phyloP scores from a whole-genome alignment of 1,284 basidiomycete species.

The Cystobasidium pallidum region DNA sequence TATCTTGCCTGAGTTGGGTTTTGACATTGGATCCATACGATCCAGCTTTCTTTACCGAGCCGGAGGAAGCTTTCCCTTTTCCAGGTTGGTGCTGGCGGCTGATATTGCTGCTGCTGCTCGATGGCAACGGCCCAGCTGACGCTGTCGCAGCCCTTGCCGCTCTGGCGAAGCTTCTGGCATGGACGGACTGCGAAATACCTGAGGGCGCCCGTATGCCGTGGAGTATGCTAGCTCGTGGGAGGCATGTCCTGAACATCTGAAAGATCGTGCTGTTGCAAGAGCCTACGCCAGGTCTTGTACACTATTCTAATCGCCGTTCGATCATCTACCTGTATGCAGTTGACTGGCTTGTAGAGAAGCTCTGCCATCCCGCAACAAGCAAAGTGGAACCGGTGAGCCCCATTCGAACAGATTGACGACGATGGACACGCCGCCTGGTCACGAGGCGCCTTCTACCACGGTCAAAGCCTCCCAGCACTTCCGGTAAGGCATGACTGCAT shows the following conservation, averaged over 20 bases:
- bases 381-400: not conserved
- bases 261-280: not conserved
- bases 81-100: not conserved
- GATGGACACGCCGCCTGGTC: constrained; percentile 43
- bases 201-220: not conserved
- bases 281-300: not conserved
- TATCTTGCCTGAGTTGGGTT: constrained; percentile 40
- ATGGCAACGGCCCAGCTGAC: not conserved
- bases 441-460: constrained; percentile 29
- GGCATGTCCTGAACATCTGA: constrained; percentile 14
- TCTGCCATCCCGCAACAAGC: not conserved
- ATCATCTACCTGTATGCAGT: not conserved
- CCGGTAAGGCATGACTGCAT: constrained; percentile 16
- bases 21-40: constrained; percentile 26
- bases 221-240: constrained; percentile 8
- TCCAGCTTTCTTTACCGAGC: constrained; percentile 15
- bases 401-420: not conserved
- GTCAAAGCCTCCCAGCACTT: constrained; percentile 24
- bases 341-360: not conserved
- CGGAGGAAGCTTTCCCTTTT: not conserved
- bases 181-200: too few species aligned
- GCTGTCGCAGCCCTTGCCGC: not conserved
- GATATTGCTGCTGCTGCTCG: not conserved
- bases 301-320: not conserved
- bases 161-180: not conserved